phyloP scores from a whole-genome alignment of 805 yeast species.

The Ogataea neopini region DNA sequence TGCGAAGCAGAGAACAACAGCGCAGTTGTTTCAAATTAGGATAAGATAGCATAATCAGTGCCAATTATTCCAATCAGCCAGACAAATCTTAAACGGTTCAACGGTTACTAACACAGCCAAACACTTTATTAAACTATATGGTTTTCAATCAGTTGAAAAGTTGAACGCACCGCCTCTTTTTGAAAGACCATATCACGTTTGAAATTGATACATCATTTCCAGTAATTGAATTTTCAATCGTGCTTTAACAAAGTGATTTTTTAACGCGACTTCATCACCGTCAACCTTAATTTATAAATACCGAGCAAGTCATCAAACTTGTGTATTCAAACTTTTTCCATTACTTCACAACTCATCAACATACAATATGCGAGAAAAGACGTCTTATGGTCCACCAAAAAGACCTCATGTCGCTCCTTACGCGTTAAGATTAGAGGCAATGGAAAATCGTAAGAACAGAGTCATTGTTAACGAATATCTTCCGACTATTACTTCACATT shows the following conservation, averaged over 20 bases:
- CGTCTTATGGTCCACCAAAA: slow-evolving; percentile 38
- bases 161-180: not conserved
- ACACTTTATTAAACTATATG: not conserved
- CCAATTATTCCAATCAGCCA: not conserved
- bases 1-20: not conserved
- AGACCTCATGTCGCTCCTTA: slow-evolving; percentile 35
- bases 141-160: not conserved
- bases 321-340: too few species aligned
- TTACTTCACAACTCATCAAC: too few species aligned
- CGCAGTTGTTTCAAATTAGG: slow-evolving; percentile 1
- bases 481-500: slow-evolving; percentile 39
- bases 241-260: not conserved
- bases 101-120: not conserved
- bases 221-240: slow-evolving; percentile 2
- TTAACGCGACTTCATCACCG: not conserved
- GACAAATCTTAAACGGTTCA: not conserved
- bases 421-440: slow-evolving; percentile 45
- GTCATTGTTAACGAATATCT: slow-evolving; percentile 45
- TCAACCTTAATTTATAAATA: not conserved
- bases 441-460: slow-evolving; percentile 48
- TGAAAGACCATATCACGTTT: slow-evolving; percentile 1
- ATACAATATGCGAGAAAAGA: slow-evolving; percentile 19
- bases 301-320: not conserved
- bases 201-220: slow-evolving; percentile 5
- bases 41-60: not conserved